Percentiles rank a stretch among this genome's conserved stretches.
phyloP scores from a whole-genome alignment of 441 rosid genomes.

The Gossypium lobatum region DNA sequence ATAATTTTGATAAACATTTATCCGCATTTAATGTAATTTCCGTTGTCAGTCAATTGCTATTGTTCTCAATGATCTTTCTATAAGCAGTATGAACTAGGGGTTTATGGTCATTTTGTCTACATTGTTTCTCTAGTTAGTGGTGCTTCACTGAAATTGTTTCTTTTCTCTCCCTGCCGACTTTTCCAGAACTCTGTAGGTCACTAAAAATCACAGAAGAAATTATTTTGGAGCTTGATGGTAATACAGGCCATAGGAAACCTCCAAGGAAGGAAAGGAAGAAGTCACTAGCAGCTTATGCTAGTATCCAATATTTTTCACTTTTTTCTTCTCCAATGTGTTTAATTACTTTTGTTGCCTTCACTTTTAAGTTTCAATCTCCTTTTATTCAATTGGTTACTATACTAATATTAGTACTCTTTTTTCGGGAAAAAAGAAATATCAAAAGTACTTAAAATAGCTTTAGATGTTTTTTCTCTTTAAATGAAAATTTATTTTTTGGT shows the following conservation, averaged over 20 bases:
- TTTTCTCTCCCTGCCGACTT: conserved; percentile 17
- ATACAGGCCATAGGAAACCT: conserved; percentile 38
- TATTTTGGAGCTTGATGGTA: conserved; percentile 27
- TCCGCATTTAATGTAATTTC: neutral
- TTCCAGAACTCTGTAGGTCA: conserved; percentile 55
- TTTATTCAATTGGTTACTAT: neutral
- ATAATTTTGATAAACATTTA: neutral
- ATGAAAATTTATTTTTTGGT: neutral
- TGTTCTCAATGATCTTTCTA: neutral
- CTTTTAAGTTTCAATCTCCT: conserved; percentile 1
- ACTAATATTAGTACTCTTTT: neutral
- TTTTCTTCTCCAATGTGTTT: neutral
- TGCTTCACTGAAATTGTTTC: conserved; percentile 32
- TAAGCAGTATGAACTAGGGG: neutral
- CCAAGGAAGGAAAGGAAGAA: conserved; percentile 56
- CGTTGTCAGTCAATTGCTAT: neutral
- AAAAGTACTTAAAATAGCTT: neutral
- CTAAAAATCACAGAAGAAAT: conserved; percentile 29
- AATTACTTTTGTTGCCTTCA: neutral
- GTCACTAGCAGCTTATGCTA: conserved; percentile 28
- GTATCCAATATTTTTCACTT: conserved; percentile 35
- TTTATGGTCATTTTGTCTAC: neutral
- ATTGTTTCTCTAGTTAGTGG: conserved; percentile 3
- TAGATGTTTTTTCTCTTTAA: neutral
- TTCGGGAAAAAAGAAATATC: neutral